These are phyloP conservation scores for Vitis vinifera DNA, from an alignment of 164 flowering plant species.

Conservation along the genomic window DNA sequence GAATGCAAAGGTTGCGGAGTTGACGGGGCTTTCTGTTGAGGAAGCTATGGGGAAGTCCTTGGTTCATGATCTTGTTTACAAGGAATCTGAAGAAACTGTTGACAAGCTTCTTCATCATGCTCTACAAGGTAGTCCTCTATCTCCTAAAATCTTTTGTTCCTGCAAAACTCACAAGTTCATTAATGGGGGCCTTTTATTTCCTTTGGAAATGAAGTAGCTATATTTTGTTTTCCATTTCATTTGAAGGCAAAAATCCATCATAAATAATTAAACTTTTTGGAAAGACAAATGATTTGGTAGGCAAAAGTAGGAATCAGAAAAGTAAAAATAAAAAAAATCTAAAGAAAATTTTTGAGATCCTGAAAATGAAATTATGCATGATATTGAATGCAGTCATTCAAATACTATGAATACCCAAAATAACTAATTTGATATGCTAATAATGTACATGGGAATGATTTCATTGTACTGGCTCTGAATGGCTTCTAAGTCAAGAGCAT, in stretches of 20 bases:
- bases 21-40: conserved; percentile 89
- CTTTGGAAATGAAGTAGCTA: too few relatives aligned
- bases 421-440: too few relatives aligned
- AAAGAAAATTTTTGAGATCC: too few relatives aligned
- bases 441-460: too few relatives aligned
- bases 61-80: conserved; percentile 71
- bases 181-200: background rate
- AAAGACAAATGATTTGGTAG: too few relatives aligned
- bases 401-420: too few relatives aligned
- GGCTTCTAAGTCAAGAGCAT: too few relatives aligned
- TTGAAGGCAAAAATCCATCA: background rate
- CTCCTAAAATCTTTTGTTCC: background rate
- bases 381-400: too few relatives aligned
- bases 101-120: conserved; percentile 64
- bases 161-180: conserved; percentile 1
- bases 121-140: conserved; percentile 55
- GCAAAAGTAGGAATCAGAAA: too few relatives aligned
- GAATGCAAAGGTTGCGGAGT: conserved; percentile 94
- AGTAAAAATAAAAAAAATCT: too few relatives aligned
- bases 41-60: conserved; percentile 93
- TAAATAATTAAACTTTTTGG: background rate
- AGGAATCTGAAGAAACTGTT: conserved; percentile 61
- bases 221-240: background rate
- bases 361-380: too few relatives aligned
- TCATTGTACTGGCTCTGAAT: too few relatives aligned